Base-by-base conservation (phyloP, 768 basidiomycete genomes). In the Galerina marginata region DNA sequence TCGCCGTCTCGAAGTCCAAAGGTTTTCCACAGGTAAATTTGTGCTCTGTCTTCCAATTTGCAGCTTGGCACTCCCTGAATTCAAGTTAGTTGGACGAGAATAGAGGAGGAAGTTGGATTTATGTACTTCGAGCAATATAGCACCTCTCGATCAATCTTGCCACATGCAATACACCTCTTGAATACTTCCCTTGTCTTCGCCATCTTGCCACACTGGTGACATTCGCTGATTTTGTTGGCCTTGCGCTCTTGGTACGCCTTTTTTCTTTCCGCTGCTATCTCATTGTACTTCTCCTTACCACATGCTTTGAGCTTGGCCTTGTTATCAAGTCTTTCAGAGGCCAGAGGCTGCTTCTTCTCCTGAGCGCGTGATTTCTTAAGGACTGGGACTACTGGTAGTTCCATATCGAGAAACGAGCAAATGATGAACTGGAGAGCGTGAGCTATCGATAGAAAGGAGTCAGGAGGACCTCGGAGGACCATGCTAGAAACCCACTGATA, bases 371-470 rank as follows among this genome's bases (percentile, higher is more conserved):
- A 25, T 14, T n/a, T 37, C 36, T 51, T 51, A 29, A 20, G 20
- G 15, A 51, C 49, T 14, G 49, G 6, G 14, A 51, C 16, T 38
- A 3, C 23, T 2, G 49, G 49, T 9, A 51, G 49, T 38, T 51
- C 33, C 10, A 37, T 33, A 3, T 29, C 49, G 29, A 51, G 49
- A 14, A 51, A 51, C 7, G 49, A 51, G 12, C n/a, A 7, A n/a
- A 51, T 51, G 49, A 51, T 51, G 33, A 51, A 51, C 14, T 51
- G 36, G 15, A 51, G 49, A 16, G 15, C 36, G 14, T 51, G n/a
- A n/a, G 49, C 49, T 51, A 7, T 38, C 36, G 11, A 20, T 7
- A 16, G 36, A 51, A 14, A 4, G 6, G 0, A 20, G 33, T 51
- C 7, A 51, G 29, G 49, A 37, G n/a, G 9, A 37, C 36, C n/a